Evolutionary conservation across 1,284 basidiomycete genomes (phyloP).

Genomic region (Inonotus hispidus): DNA sequence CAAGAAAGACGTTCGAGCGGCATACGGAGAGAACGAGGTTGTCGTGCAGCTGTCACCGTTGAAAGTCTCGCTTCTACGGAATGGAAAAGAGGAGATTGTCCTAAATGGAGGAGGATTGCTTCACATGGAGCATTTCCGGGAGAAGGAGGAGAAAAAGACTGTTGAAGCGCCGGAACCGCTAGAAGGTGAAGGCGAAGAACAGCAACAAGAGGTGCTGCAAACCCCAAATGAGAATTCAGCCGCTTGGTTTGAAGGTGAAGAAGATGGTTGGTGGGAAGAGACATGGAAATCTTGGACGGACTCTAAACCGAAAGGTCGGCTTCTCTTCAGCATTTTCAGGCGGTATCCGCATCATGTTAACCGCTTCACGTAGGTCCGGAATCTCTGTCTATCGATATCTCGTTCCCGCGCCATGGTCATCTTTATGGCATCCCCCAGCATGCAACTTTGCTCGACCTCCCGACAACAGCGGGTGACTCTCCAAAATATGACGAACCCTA

Average conservation of each 20-base stretch:
- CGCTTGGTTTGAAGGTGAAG: conserved; percentile 86
- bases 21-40: conserved; percentile 61
- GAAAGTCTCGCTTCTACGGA: conserved; percentile 62
- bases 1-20: conserved; percentile 54
- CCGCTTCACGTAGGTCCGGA: conserved; percentile 68
- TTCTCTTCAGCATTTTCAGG: not conserved
- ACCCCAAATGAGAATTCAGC: conserved; percentile 42
- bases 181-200: conserved; percentile 39
- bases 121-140: conserved; percentile 97
- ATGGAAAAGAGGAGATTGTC: conserved; percentile 79
- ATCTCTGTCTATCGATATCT: conserved; percentile 87
- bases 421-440: conserved; percentile 98
- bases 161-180: conserved; percentile 32
- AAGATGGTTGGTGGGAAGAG: conserved; percentile 89
- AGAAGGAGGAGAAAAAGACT: conserved; percentile 43
- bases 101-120: conserved; percentile 88
- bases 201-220: conserved; percentile 46
- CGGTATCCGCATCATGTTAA: too few species aligned
- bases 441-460: conserved; percentile 86
- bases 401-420: conserved; percentile 85
- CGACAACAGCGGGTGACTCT: conserved; percentile 70
- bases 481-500: conserved; percentile 86
- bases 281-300: conserved; percentile 83
- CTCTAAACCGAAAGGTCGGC: conserved; percentile 87
- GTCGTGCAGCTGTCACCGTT: conserved; percentile 71